Conservation (phyloP, 1,139 yeast genomes). For the Suhomyces wounanorum region DNA sequence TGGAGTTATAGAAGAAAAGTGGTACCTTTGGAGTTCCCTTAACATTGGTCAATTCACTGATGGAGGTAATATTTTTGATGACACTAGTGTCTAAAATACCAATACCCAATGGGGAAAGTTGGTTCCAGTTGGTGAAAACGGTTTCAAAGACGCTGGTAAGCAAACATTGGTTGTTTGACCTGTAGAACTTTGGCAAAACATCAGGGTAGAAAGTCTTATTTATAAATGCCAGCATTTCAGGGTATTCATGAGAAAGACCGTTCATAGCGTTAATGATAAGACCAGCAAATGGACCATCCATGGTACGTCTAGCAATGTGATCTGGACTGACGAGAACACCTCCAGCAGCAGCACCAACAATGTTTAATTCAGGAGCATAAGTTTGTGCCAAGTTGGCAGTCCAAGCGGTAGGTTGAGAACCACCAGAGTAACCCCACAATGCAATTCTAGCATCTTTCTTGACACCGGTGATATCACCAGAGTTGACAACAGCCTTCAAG, state of each 20-base stretch:
- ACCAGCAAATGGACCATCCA: constrained; percentile 31
- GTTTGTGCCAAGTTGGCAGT: constrained; percentile 35
- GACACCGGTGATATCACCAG: constrained; percentile 28
- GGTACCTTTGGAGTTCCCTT: constrained; percentile 31
- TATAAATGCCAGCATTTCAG: constrained; percentile 16
- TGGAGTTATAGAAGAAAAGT: constrained; percentile 36
- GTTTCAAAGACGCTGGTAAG: background rate
- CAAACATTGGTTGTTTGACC: constrained; percentile 1
- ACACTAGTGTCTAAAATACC: background rate
- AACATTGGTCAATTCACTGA: constrained; percentile 2
- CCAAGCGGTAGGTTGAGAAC: constrained; percentile 39
- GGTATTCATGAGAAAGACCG: constrained; percentile 33
- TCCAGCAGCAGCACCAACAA: constrained; percentile 36
- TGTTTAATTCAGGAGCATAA: constrained; percentile 35
- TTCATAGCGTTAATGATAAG: constrained; percentile 27
- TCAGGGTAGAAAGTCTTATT: constrained; percentile 1
- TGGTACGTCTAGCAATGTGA: constrained; percentile 22
- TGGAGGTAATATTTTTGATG: constrained; percentile 4
- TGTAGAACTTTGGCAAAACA: background rate
- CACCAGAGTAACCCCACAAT: constrained; percentile 43
- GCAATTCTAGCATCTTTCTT: constrained; percentile 26
- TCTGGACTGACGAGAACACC: constrained; percentile 33
- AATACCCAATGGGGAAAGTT: background rate
- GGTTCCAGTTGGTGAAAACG: background rate
- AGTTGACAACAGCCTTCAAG: constrained; percentile 26